phyloP scores from a whole-genome alignment of 352 stramenopile species.

The Globisporangium barbulae region DNA sequence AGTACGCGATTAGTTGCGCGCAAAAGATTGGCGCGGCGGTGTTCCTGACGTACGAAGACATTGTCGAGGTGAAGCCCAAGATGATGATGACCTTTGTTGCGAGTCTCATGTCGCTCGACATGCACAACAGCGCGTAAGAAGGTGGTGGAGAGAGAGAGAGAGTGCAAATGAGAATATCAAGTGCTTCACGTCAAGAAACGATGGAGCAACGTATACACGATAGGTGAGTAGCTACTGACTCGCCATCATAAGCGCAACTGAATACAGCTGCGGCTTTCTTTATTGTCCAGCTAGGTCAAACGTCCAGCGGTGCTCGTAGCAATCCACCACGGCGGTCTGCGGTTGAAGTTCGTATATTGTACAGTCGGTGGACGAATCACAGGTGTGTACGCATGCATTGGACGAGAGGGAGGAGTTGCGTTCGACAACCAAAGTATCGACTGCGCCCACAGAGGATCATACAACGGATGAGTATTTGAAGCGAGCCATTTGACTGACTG shows the following conservation, averaged over 20 bases:
- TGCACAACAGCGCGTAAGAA: conserved; percentile 39
- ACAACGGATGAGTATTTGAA: too few relatives aligned
- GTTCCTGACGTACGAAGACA: conserved; percentile 94
- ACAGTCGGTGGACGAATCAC: too few relatives aligned
- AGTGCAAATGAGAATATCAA: background rate
- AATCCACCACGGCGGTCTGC: too few relatives aligned
- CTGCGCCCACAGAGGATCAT: too few relatives aligned
- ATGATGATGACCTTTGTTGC: conserved; percentile 92
- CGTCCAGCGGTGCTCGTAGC: background rate
- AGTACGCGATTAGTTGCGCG: conserved; percentile 91
- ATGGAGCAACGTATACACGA: background rate
- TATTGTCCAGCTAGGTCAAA: background rate
- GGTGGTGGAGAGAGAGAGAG: background rate
- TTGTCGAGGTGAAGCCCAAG: conserved; percentile 92
- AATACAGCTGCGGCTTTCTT: conserved; percentile 1
- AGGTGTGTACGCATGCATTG: too few relatives aligned
- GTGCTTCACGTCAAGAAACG: background rate
- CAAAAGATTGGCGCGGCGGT: conserved; percentile 91
- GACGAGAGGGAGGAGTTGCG: too few relatives aligned
- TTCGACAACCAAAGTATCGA: too few relatives aligned
- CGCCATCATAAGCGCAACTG: background rate
- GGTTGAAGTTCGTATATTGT: too few relatives aligned
- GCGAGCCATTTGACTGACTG: too few relatives aligned
- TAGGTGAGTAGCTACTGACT: background rate
- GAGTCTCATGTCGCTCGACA: conserved; percentile 81